These are phyloP conservation scores for Angomonas desouzai DNA, from an alignment of 208 protist genomes.

Conservation along the genomic window DNA sequence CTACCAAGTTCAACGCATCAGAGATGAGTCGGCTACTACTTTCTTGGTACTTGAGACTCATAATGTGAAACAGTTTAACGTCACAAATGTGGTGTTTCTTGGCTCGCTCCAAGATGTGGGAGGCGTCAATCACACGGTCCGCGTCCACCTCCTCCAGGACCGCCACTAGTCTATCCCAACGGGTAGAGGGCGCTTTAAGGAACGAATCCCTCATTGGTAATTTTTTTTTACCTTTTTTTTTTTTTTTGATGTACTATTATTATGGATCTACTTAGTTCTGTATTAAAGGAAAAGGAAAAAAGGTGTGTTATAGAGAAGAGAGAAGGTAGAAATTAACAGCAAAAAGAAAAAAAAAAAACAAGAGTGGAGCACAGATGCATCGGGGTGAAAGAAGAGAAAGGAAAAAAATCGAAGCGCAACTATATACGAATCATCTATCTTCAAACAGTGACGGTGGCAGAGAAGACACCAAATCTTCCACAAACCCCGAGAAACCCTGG, in stretches of 20 bases:
- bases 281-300: conserved; percentile 3
- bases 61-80: conserved; percentile 40
- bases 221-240: conserved; percentile 1
- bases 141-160: conserved; percentile 48
- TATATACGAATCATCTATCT: conserved; percentile 7
- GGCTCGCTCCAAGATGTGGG: conserved; percentile 39
- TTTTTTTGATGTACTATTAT: conserved; percentile 10
- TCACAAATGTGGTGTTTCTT: conserved; percentile 36
- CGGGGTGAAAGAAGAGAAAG: background rate
- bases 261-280: background rate
- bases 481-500: conserved; percentile 45
- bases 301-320: background rate
- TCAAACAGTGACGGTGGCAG: conserved; percentile 27
- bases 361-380: background rate
- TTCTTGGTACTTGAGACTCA: conserved; percentile 39
- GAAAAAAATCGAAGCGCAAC: conserved; percentile 9
- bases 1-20: conserved; percentile 34
- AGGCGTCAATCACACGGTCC: conserved; percentile 41
- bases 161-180: conserved; percentile 48
- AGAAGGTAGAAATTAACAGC: background rate
- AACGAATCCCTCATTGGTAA: background rate
- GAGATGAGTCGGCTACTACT: conserved; percentile 16
- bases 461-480: conserved; percentile 44
- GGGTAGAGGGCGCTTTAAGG: conserved; percentile 23
- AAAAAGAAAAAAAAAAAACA: conserved; percentile 12